Evolutionary conservation across 2,329 filamentous ascomycete species (phyloP).

Genomic region (Aureobasidium sp.): DNA sequence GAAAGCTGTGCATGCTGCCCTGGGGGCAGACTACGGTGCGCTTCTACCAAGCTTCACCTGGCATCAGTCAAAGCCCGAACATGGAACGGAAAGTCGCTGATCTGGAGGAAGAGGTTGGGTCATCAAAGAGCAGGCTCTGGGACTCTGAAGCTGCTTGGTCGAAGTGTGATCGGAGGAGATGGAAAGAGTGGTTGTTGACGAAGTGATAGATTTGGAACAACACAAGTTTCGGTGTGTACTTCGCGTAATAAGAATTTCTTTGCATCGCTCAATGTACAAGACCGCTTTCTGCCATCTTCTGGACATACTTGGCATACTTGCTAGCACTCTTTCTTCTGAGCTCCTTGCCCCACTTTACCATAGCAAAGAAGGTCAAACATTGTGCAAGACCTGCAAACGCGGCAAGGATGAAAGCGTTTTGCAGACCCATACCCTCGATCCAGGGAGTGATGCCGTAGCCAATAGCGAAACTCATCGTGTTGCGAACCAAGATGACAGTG

Average conservation of each 20-base stretch:
- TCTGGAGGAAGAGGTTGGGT: background rate
- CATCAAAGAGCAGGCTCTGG: background rate
- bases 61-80: too few species aligned
- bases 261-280: conserved; percentile 20
- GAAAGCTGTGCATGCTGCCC: background rate
- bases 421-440: conserved; percentile 35
- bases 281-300: conserved; percentile 23
- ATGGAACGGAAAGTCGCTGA: background rate
- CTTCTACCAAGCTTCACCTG: too few species aligned
- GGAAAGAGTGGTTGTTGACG: too few species aligned
- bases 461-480: conserved; percentile 44
- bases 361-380: conserved; percentile 31
- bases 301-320: conserved; percentile 34
- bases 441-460: conserved; percentile 44
- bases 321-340: conserved; percentile 33
- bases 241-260: too few species aligned
- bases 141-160: too few species aligned
- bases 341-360: conserved; percentile 43
- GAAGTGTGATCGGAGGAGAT: too few species aligned
- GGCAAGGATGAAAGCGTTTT: conserved; percentile 37
- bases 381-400: conserved; percentile 37
- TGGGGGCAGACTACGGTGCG: background rate
- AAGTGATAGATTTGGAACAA: too few species aligned
- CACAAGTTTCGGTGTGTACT: too few species aligned
- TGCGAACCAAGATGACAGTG: conserved; percentile 42